Conservation (phyloP, 2,329 filamentous ascomycete species). For the Penicillium sp. region DNA sequence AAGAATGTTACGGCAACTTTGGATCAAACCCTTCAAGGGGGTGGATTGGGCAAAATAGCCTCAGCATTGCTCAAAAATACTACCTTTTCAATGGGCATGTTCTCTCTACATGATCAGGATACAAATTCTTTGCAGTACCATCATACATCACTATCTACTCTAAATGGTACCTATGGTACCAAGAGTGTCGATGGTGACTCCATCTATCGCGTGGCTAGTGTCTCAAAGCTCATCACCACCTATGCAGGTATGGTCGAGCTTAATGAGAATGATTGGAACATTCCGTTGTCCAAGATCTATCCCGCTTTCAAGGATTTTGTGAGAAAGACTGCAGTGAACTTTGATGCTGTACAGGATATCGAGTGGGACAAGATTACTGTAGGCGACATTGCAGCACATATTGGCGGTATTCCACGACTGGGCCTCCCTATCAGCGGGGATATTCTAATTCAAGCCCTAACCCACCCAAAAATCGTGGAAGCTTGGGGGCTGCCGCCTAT, state of each 20-base stretch:
- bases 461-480: constrained; percentile 5
- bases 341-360: constrained; percentile 23
- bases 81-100: constrained; percentile 47
- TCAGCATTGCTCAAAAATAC: constrained; percentile 26
- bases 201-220: constrained; percentile 50
- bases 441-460: neutral
- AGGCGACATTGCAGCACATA: constrained; percentile 50
- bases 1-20: constrained; percentile 34
- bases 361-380: constrained; percentile 56
- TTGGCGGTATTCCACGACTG: constrained; percentile 45
- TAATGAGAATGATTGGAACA: constrained; percentile 43
- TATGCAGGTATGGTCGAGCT: constrained; percentile 43
- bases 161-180: constrained; percentile 35
- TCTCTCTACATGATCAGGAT: constrained; percentile 42
- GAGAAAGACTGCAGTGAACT: constrained; percentile 8
- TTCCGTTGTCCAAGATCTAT: constrained; percentile 52
- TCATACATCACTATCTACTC: constrained; percentile 27
- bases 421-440: constrained; percentile 31
- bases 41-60: constrained; percentile 1
- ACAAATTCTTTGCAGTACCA: constrained; percentile 41
- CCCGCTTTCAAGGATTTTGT: constrained; percentile 41
- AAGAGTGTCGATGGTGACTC: constrained; percentile 46
- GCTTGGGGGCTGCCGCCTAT: constrained; percentile 39
- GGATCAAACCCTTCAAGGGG: constrained; percentile 17
- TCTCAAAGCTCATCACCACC: constrained; percentile 46